These are phyloP conservation scores for Stachybotrys chartarum DNA, from an alignment of 2,329 filamentous ascomycete species.

Conservation along the genomic window DNA sequence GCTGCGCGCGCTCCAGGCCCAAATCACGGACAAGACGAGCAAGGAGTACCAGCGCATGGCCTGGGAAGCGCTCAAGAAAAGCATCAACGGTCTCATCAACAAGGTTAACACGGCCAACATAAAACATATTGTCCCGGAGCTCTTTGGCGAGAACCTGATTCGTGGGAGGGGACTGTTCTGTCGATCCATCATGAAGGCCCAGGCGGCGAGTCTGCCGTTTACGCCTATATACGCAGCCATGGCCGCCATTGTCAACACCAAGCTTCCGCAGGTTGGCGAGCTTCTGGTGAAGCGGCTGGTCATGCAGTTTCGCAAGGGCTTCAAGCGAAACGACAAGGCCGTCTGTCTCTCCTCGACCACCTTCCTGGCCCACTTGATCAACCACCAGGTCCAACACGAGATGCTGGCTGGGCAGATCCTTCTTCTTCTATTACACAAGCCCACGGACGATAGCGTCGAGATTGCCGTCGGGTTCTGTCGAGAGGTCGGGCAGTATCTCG, in stretches of 20 bases:
- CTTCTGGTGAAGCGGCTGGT: constrained; percentile 78
- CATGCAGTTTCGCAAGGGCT: constrained; percentile 90
- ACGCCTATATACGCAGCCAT: constrained; percentile 95
- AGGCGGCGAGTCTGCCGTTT: constrained; percentile 90
- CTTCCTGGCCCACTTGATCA: constrained; percentile 91
- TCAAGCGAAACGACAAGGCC: constrained; percentile 93
- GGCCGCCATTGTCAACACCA: constrained; percentile 95
- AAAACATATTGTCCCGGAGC: constrained; percentile 91
- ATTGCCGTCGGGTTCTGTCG: constrained; percentile 91
- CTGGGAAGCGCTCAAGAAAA: constrained; percentile 98
- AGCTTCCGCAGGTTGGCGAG: constrained; percentile 90
- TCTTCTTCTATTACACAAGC: constrained; percentile 85
- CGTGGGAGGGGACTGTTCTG: constrained; percentile 90
- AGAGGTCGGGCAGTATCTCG: constrained; percentile 88
- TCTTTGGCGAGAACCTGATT: constrained; percentile 91
- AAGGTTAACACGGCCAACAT: constrained; percentile 98
- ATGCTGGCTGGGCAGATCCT: constrained; percentile 90
- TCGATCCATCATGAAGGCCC: constrained; percentile 95
- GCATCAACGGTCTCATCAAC: constrained; percentile 97
- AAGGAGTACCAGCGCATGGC: constrained; percentile 99
- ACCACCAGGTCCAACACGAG: constrained; percentile 92
- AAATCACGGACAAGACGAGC: constrained; percentile 92
- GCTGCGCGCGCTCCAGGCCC: constrained; percentile 83
- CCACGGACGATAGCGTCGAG: constrained; percentile 95
- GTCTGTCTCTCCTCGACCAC: constrained; percentile 90